These are phyloP conservation scores for Fusarium xyrophilum DNA, from an alignment of 2,329 filamentous ascomycete species.

Conservation along the genomic window DNA sequence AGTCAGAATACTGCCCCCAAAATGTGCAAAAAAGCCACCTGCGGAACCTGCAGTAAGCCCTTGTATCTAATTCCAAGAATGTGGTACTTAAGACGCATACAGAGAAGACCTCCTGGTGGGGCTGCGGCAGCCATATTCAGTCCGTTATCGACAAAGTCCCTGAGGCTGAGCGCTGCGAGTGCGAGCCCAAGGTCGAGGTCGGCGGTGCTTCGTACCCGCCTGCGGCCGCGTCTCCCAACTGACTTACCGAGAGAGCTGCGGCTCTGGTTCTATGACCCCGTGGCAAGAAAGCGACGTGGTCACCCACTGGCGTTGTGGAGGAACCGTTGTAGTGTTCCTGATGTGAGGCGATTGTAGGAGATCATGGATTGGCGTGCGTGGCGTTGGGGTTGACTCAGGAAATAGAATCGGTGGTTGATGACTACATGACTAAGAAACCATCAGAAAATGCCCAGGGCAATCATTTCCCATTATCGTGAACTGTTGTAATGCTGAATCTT, in stretches of 20 bases:
- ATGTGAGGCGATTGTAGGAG: conserved; percentile 1
- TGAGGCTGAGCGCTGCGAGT: conserved; percentile 67
- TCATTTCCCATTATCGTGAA: not conserved
- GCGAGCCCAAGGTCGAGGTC: conserved; percentile 67
- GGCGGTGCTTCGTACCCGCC: conserved; percentile 70
- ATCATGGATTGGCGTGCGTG: not conserved
- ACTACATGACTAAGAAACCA: not conserved
- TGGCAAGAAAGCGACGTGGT: conserved; percentile 43
- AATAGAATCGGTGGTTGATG: not conserved
- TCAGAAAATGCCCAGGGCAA: not conserved
- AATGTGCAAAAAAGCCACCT: conserved; percentile 72
- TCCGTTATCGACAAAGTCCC: conserved; percentile 67
- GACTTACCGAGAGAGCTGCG: conserved; percentile 46
- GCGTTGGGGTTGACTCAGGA: conserved; percentile 1
- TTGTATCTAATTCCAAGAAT: not conserved
- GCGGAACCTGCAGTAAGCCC: conserved; percentile 67
- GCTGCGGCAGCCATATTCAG: conserved; percentile 68
- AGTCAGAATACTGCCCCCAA: not conserved
- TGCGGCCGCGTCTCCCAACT: conserved; percentile 57
- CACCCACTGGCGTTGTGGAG: conserved; percentile 43
- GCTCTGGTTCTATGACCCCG: conserved; percentile 41
- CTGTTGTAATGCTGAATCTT: not conserved
- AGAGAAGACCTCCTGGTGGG: conserved; percentile 61
- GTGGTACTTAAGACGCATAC: not conserved
- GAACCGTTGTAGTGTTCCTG: conserved; percentile 32